Base-by-base conservation (phyloP, 129 eudicot genomes). In the Arctium lappa region DNA sequence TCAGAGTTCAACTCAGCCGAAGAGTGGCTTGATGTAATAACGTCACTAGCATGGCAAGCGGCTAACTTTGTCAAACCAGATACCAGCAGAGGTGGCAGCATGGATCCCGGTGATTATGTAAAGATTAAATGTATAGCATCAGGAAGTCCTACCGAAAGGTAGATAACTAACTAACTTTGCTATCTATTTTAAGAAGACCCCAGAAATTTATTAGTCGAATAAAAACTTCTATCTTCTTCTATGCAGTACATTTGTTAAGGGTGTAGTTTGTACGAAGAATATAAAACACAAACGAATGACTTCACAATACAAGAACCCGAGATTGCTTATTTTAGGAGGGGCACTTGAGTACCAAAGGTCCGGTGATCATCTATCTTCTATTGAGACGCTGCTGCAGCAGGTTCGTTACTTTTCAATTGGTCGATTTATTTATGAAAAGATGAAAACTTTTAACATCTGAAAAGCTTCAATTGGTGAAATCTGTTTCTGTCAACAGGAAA, bases 251-350 rank as follows among this genome's bases (percentile, higher is more conserved):
- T 86, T 96, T 68, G 79, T 96, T 30, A 96, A 86, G 89, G 99
- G 99, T 83, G 86, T 96, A 74, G 99, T 93, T 82, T 96, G 99
- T 89, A 93, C 98, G 69, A 96, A 96, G 76, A 96, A 96, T 82
- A 88, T 96, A 75, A 93, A 93, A 79, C 99, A 96, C 86, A 93
- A 93, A 85, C 88, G 98, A 31, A 96, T 96, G 99, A 91, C 89
- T 78, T 90, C 98, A 66, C 97, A 96, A 73, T 91, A 89, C 90
- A 91, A 78, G 81, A 91, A 90, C n/a, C 83, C 97, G 33, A 86
- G 91, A 85, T 39, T 96, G 70, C 94, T 96, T 85, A 87, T 96
- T 38, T 82, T 96, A 88, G 99, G 90, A 73, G 99, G 99, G 73
- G 89, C 99, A 46, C 97, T 96, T 33, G 98, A 96, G 93, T 96